Evolutionary conservation across 352 stramenopile genomes (phyloP), one percentile per base, ranked within the genome.

Genomic region (Pythium folliculosum): DNA sequence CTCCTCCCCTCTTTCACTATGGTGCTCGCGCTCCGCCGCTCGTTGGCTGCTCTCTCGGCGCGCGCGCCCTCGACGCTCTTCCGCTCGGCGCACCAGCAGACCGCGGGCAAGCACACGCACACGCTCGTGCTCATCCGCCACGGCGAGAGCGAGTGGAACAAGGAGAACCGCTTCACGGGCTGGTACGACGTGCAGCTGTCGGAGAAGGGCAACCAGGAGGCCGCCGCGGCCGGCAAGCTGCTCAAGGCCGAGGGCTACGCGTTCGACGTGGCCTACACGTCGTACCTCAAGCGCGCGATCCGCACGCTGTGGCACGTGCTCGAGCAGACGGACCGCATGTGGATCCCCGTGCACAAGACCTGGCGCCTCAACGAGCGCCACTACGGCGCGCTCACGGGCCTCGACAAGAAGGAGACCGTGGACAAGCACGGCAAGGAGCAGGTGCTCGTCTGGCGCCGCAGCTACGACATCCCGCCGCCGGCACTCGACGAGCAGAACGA

Each of bases 381-480:
- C 82, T 99, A 99, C 71, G 98, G 98, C 63, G 90, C 84, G n/a
- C 84, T 99, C 51, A 97, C 97, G 71, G 98, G 97, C 45, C 83
- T 99, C 21, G 96, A 99, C 86, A 99, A 99, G 86, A 90, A 99
- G 78, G 89, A 99, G 79, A 99, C 97, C 6, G 97, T 99, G 1
- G 94, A 99, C 65, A 98, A 99, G 83, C 94, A 99, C 83, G 97
- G 97, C 52, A 82, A 93, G 47, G 93, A 98, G 32, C 77, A 97
- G 58, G 96, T 99, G 55, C 89, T 97, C 59, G 79, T 99, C 69
- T 99, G 97, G 97, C 86, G 97, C 69, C 89, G 97, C 61, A 97
- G 87, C 72, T 99, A 99, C 84, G 96, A 99, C 83, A 97, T 99
- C 69, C 97, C 97, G 60, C 98, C 98, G 22, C 98, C 98, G 35